Base-by-base conservation (phyloP, 208 protist genomes). In the Hexamita inflata region DNA sequence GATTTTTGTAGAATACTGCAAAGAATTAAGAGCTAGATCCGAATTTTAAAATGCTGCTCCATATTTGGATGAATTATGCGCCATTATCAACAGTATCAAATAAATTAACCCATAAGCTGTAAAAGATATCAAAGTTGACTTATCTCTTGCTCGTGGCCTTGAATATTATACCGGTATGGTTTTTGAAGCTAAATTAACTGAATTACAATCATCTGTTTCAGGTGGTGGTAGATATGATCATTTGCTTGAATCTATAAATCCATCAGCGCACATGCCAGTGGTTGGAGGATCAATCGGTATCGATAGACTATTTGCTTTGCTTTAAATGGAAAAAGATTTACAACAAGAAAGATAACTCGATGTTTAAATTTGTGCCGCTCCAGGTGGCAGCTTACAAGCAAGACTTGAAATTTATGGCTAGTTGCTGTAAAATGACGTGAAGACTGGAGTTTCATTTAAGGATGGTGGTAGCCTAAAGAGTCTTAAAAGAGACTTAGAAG, bases 121-220 rank as follows among this genome's bases (percentile, higher is more conserved):
- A 1, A 66, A 88, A 34, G 30, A 84, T 2, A 64, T 90, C 9
- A 32, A 35, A 0, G 89, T 92, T 65, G 87, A 92, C 75, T 49
- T 89, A 0, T 80, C 65, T 15, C 73, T 92, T 19, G 89, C 88
- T 0, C 59, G 90, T 68, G 90, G 90, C 38, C 78, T 92, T 15
- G 90, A 93, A 60, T 93, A 93, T 74, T 93, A 93, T 79, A 93
- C 90, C 32, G 90, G 90, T 53, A 65, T 92, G 40, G 88, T 92
- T 42, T 91, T 86, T 66, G 89, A 92, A 66, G 87, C 86, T 0
- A 78, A 88, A 1, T 30, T 89, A 1, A 64, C 58, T 41, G 40
- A 39, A 11, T 19, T 57, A 13, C 77, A 88, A 0, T 89, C 87
- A 26, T 89, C 85, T 1, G 87, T 92, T 57, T 78, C 85, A 35